Base-by-base conservation (phyloP, 1,284 basidiomycete genomes). In the Apiotrichum gracile region DNA sequence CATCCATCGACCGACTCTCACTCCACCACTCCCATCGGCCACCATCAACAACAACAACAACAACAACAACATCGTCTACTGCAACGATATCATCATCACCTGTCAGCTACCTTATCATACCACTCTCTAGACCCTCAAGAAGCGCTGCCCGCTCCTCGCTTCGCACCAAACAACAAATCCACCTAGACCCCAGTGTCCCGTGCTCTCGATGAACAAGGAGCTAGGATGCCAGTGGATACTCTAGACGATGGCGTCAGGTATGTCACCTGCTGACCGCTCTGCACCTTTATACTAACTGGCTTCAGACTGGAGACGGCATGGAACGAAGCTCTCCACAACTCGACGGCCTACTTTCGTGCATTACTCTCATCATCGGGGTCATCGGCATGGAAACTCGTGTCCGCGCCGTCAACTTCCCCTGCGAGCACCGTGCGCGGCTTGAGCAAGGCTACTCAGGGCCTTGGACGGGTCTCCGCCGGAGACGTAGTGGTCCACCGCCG, bases 401-500 rank as follows among this genome's bases (percentile, higher is more conserved):
- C 69, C 2, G 61, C 67, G 14, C 57, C 69, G 5, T 3, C 24
- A 0, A 60, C 65, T 17, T 51, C 68, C 3, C 61, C 63, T 5
- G 60, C 65, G 13, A 51, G 49, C 49, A 29, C 57, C 25, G 54
- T 52, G 48, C 61, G 58, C 16, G 61, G 67, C 26, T 47, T 60
- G 62, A 31, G 12, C 31, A 50, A 58, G 19, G 55, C 57, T 13
- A 51, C 52, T 31, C 58, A 52, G 8, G 42, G 61, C n/a, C 53
- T 75, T 1, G 69, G 69, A 1, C 51, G 60, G 2, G 66, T 76
- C 31, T 54, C 67, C 7, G 62, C 74, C 7, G 62, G 61, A n/a
- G 65, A 75, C 38, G 74, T 80, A 5, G 62, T 62, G 17, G 71
- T 81, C 26, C 76, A 78, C 61, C 65, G 76, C 33, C 66, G 75